A percentile compares a stretch with the other conserved stretches of the same genome.
Conservation (phyloP, 148 eudicot species). For the Fallopia convolvulus region DNA sequence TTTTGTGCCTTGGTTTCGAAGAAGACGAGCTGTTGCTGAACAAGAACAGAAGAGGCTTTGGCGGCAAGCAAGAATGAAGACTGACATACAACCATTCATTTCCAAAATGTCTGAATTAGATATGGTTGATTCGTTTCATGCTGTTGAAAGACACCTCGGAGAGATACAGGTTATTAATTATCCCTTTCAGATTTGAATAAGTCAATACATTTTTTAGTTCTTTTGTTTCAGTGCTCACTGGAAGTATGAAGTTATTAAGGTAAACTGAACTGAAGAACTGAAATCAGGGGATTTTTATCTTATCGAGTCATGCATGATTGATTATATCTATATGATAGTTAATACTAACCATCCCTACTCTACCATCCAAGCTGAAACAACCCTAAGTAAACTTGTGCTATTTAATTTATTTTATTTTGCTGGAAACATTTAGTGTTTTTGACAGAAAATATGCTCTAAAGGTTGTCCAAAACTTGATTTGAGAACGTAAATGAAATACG, state of each 20-base stretch:
- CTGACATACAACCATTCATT: constrained; percentile 59
- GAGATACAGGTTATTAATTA: constrained; percentile 58
- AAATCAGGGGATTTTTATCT: not conserved
- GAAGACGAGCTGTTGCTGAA: constrained; percentile 79
- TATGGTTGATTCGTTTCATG: constrained; percentile 80
- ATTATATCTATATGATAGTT: not conserved
- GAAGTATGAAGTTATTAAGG: not conserved
- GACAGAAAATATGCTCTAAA: not conserved
- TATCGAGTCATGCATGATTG: not conserved
- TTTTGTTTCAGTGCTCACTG: not conserved
- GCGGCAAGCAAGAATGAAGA: constrained; percentile 79
- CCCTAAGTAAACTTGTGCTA: not conserved
- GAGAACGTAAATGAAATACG: not conserved
- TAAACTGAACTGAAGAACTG: not conserved
- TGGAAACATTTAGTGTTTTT: not conserved
- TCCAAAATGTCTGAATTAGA: constrained; percentile 73
- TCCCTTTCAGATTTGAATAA: not conserved
- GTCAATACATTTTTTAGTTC: not conserved
- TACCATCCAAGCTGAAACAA: not conserved
- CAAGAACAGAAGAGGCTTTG: constrained; percentile 79
- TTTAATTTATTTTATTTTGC: not conserved
- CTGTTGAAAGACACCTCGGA: constrained; percentile 65
- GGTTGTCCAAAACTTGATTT: not conserved
- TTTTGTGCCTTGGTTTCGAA: constrained; percentile 82
- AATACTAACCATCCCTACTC: not conserved